Percentiles rank a stretch among this genome's conserved stretches.
Conservation (phyloP, 1,284 basidiomycete species). For the Sutorius eximius region DNA sequence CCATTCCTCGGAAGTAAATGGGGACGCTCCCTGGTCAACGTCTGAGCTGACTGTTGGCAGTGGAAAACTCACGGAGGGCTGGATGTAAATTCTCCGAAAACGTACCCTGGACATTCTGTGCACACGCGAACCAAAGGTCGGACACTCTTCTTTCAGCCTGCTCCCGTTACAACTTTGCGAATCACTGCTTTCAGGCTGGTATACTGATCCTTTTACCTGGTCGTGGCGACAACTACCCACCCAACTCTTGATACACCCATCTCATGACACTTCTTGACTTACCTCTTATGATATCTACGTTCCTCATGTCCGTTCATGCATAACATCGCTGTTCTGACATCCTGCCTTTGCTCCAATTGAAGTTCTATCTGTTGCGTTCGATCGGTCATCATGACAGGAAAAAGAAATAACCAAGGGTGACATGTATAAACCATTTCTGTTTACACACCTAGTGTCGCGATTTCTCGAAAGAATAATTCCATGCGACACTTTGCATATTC, state of each 20-base stretch:
- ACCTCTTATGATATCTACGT: constrained; percentile 39
- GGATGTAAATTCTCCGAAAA: constrained; percentile 28
- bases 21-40: constrained; percentile 62
- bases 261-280: constrained; percentile 41
- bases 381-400: background rate
- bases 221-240: constrained; percentile 3
- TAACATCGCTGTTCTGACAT: constrained; percentile 48
- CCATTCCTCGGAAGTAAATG: constrained; percentile 55
- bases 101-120: constrained; percentile 7
- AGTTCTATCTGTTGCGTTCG: constrained; percentile 34
- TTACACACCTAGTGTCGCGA: constrained; percentile 50
- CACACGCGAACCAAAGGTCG: constrained; percentile 17
- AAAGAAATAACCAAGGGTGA: background rate
- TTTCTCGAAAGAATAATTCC: constrained; percentile 57
- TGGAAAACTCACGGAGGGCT: constrained; percentile 61
- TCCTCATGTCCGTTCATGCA: constrained; percentile 45
- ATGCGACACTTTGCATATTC: constrained; percentile 68
- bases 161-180: constrained; percentile 2
- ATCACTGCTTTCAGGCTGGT: constrained; percentile 7
- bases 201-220: constrained; percentile 6
- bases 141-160: constrained; percentile 20
- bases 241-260: constrained; percentile 21
- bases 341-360: constrained; percentile 53
- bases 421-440: constrained; percentile 2
- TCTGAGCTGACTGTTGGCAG: constrained; percentile 59